phyloP scores from a whole-genome alignment of 768 basidiomycete species.

The Mycena galericulata region DNA sequence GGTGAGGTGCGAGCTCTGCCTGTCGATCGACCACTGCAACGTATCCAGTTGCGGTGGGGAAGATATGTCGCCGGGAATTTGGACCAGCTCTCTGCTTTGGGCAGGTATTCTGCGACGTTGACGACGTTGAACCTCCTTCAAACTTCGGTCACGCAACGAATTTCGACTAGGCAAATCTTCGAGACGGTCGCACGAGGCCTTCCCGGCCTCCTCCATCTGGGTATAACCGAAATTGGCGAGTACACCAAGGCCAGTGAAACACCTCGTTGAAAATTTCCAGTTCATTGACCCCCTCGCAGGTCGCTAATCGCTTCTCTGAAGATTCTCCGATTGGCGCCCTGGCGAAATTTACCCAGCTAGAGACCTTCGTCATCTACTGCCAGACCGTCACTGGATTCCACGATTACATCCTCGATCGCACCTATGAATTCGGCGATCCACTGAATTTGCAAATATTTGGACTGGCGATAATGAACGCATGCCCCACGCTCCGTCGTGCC shows the following conservation, averaged over 20 bases:
- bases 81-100: conserved; percentile 6
- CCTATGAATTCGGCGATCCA: conserved; percentile 1
- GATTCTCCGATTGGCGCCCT: not conserved
- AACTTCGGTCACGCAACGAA: not conserved
- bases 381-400: conserved; percentile 7
- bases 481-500: conserved; percentile 13
- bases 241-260: not conserved
- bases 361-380: conserved; percentile 23
- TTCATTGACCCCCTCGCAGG: not conserved
- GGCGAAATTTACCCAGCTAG: not conserved
- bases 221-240: conserved; percentile 2
- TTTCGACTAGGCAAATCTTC: not conserved
- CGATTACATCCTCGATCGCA: not conserved
- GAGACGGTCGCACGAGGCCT: conserved; percentile 1
- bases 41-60: conserved; percentile 24
- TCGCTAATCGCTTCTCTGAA: not conserved
- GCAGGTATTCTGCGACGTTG: conserved; percentile 21
- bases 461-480: conserved; percentile 3
- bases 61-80: not conserved
- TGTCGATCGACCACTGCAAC: conserved; percentile 16
- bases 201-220: conserved; percentile 22
- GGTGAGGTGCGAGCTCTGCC: conserved; percentile 4
- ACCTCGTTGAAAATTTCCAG: not conserved
- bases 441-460: not conserved
- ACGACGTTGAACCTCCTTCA: conserved; percentile 26